phyloP scores from a whole-genome alignment of 208 protist genomes.

The Strigomonas oncopelti region DNA sequence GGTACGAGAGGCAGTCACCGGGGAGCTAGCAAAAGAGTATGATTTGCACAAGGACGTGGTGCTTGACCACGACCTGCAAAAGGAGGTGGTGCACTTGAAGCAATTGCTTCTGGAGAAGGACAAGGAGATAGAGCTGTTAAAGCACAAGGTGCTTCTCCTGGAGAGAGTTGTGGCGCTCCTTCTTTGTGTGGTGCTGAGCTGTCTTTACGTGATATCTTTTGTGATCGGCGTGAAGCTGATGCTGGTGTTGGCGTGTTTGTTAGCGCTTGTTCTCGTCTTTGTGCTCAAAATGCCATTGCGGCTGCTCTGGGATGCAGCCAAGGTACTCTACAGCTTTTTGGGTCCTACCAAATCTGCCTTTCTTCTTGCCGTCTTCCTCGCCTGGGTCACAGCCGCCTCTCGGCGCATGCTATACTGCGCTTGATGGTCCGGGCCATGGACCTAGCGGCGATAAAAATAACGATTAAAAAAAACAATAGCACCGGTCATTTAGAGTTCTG shows the following conservation, averaged over 20 bases:
- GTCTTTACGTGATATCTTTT: slow-evolving; percentile 39
- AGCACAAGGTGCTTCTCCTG: slow-evolving; percentile 57
- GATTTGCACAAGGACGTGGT: not conserved
- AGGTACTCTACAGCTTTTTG: slow-evolving; percentile 52
- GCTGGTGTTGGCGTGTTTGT: slow-evolving; percentile 27
- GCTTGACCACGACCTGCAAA: slow-evolving; percentile 24
- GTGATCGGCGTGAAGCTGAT: slow-evolving; percentile 63
- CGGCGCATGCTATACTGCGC: slow-evolving; percentile 1
- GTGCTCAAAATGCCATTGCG: slow-evolving; percentile 52
- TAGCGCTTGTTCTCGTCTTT: slow-evolving; percentile 28
- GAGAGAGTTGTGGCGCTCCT: slow-evolving; percentile 62
- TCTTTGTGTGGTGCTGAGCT: slow-evolving; percentile 38
- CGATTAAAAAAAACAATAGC: too few species aligned
- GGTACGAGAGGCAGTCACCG: too few species aligned
- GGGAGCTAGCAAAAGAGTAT: not conserved
- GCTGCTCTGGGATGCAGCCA: slow-evolving; percentile 44
- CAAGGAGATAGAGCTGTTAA: slow-evolving; percentile 53
- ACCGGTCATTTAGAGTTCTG: too few species aligned
- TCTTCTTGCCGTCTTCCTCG: slow-evolving; percentile 24
- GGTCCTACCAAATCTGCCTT: slow-evolving; percentile 41
- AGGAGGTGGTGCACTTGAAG: slow-evolving; percentile 26
- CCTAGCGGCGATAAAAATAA: too few species aligned
- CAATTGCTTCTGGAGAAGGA: slow-evolving; percentile 44
- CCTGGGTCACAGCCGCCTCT: slow-evolving; percentile 27
- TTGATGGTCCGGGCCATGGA: too few species aligned